These are phyloP conservation scores for Wilcoxina mikolae DNA, from an alignment of 495 filamentous ascomycete genomes.

Conservation along the genomic window DNA sequence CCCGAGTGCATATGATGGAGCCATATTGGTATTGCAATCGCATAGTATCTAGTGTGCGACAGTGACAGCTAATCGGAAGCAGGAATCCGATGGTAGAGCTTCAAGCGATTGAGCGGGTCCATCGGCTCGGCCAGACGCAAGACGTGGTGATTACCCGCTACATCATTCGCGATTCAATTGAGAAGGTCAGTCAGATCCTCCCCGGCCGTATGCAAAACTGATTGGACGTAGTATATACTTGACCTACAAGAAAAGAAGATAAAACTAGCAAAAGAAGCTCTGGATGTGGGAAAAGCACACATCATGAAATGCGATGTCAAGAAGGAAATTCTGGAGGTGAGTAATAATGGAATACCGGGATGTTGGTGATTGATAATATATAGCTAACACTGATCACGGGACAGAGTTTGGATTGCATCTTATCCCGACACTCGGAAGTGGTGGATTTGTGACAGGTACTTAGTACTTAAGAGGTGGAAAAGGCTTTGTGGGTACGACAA, in stretches of 20 bases:
- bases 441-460: no score
- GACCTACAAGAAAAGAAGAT: slow-evolving; percentile 11
- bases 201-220: neutral
- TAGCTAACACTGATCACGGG: no score
- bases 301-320: slow-evolving; percentile 1
- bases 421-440: no score
- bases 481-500: no score
- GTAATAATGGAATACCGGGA: no score
- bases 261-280: slow-evolving; percentile 9
- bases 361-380: no score
- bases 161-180: slow-evolving; percentile 76
- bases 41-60: neutral
- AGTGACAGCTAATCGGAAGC: neutral
- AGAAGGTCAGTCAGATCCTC: slow-evolving; percentile 38
- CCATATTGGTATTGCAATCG: slow-evolving; percentile 48
- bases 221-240: slow-evolving; percentile 12
- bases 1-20: slow-evolving; percentile 84
- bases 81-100: slow-evolving; percentile 34
- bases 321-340: neutral
- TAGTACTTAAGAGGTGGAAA: no score
- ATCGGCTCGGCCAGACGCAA: slow-evolving; percentile 18
- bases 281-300: slow-evolving; percentile 11
- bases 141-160: slow-evolving; percentile 26
- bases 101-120: slow-evolving; percentile 28
- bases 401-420: no score